Evolutionary conservation across 108 stramenopile species (phyloP).

Genomic region (Fragilariopsis cylindrus): DNA sequence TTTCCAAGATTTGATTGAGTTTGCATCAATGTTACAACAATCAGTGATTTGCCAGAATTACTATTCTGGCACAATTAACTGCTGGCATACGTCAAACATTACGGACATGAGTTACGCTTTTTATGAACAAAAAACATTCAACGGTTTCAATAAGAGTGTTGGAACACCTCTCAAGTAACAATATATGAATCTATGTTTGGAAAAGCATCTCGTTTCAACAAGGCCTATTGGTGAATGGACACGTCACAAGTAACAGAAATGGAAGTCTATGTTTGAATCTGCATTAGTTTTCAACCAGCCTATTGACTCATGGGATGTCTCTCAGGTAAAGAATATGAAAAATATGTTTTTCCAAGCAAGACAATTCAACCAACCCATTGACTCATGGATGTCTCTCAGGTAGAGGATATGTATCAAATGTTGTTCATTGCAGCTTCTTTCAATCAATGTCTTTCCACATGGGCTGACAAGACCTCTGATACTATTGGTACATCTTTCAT

Average conservation of each 20-base stretch:
- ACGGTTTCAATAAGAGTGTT: constrained; percentile 14
- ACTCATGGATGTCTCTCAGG: constrained; percentile 10
- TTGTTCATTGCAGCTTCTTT: constrained; percentile 27
- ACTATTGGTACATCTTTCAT: too few relatives aligned
- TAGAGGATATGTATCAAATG: constrained; percentile 30
- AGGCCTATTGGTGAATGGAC: constrained; percentile 25
- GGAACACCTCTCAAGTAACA: constrained; percentile 12
- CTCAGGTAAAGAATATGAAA: constrained; percentile 14
- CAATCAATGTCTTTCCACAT: not conserved
- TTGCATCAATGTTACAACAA: too few relatives aligned
- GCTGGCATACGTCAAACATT: constrained; percentile 37
- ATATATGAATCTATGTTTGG: constrained; percentile 39
- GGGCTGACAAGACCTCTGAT: too few relatives aligned
- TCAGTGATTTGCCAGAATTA: too few relatives aligned
- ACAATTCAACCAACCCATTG: constrained; percentile 38
- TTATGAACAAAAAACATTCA: constrained; percentile 20
- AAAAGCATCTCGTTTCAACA: constrained; percentile 21
- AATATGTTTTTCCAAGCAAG: constrained; percentile 27
- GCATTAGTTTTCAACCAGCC: constrained; percentile 35
- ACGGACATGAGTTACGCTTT: constrained; percentile 29
- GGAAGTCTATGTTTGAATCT: constrained; percentile 29
- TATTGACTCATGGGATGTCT: constrained; percentile 32
- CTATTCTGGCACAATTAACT: not conserved
- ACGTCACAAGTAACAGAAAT: constrained; percentile 24
- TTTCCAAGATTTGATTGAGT: too few relatives aligned